A percentile compares a stretch with the other conserved stretches of the same genome.
Conservation (phyloP, 768 basidiomycete species). For the Phlegmacium glaucopus region DNA sequence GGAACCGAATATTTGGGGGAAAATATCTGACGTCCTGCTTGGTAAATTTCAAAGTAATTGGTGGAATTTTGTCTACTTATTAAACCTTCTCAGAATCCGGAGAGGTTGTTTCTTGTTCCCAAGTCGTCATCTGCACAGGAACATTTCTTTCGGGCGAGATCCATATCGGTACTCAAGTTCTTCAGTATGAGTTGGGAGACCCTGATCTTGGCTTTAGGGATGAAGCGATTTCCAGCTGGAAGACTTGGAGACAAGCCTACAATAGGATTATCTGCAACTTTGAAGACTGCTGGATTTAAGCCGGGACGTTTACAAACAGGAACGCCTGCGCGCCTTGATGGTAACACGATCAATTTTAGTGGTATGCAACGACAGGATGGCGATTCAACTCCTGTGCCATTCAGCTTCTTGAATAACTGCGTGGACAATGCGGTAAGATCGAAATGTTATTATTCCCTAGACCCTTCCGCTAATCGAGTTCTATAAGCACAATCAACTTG, state of each 20-base stretch:
- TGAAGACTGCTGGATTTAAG: conserved; percentile 71
- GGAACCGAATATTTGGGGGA: conserved; percentile 44
- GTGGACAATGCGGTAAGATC: conserved; percentile 66
- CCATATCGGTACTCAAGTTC: conserved; percentile 63
- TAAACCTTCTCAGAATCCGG: conserved; percentile 54
- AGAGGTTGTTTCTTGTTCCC: conserved; percentile 70
- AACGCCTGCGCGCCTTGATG: conserved; percentile 79
- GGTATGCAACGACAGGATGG: conserved; percentile 63
- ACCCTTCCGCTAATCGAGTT: neutral
- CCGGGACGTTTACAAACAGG: conserved; percentile 84
- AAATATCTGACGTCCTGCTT: conserved; percentile 62
- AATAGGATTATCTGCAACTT: conserved; percentile 71
- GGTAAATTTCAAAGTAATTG: conserved; percentile 34
- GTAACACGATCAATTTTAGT: conserved; percentile 65
- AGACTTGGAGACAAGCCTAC: conserved; percentile 71
- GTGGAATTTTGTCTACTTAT: neutral
- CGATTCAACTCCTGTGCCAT: conserved; percentile 62
- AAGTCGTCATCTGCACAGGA: conserved; percentile 87
- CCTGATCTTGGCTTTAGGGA: conserved; percentile 36
- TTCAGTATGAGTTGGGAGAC: neutral
- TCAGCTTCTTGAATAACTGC: conserved; percentile 67
- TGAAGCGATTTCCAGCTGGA: conserved; percentile 76
- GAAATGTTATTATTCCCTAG: too few species aligned
- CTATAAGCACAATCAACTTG: conserved; percentile 66
- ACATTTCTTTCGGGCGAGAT: conserved; percentile 92